These are phyloP conservation scores for Pleurozium schreberi DNA, from an alignment of 225 moss, liverwort and hornwort genomes.

Conservation along the genomic window DNA sequence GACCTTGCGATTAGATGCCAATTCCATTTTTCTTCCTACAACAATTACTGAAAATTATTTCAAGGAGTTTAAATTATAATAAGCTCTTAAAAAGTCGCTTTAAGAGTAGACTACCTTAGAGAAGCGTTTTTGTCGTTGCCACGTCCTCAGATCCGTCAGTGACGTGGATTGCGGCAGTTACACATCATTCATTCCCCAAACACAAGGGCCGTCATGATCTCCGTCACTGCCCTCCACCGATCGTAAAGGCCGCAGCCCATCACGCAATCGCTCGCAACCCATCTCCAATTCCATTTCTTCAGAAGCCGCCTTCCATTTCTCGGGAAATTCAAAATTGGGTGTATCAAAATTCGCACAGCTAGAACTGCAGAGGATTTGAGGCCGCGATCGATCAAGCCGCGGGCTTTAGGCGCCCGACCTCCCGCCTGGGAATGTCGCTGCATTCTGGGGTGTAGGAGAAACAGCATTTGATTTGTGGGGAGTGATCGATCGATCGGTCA, in stretches of 20 bases:
- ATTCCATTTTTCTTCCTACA: too few species aligned
- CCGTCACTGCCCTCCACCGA: not conserved
- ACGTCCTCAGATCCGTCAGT: not conserved
- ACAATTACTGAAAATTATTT: too few species aligned
- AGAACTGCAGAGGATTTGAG: not conserved
- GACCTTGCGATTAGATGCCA: too few species aligned
- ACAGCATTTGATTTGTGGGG: not conserved
- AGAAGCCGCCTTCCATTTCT: too few species aligned
- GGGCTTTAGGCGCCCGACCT: not conserved
- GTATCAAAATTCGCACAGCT: not conserved
- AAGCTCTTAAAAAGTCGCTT: too few species aligned
- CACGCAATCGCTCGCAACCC: not conserved
- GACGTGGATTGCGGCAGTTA: constrained; percentile 6
- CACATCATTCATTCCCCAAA: not conserved
- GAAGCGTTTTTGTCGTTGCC: not conserved
- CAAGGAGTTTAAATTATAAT: too few species aligned
- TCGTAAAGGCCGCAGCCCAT: not conserved
- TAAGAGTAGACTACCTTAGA: too few species aligned
- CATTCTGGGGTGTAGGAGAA: not conserved
- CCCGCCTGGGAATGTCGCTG: not conserved
- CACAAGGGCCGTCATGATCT: not conserved
- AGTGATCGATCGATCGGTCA: not conserved
- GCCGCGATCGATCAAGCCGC: not conserved
- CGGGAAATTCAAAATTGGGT: too few species aligned
- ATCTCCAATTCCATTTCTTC: not conserved